Percentiles rank a stretch among this genome's conserved stretches.
phyloP scores from a whole-genome alignment of 176 grass and related monocot species.

The Zea luxurians region DNA sequence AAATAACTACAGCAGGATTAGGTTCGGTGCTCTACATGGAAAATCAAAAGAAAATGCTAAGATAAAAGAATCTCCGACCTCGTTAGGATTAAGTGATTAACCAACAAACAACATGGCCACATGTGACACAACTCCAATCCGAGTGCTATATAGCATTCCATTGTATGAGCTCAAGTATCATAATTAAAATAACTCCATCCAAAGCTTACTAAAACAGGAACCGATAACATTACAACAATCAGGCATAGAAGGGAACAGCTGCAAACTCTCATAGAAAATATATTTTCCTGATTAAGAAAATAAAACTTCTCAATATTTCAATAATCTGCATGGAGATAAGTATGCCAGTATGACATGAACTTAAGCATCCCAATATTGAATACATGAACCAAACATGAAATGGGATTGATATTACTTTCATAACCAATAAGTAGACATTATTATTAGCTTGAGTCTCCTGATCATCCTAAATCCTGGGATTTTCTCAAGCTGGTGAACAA shows the following conservation, averaged over 20 bases:
- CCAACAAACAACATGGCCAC: background rate
- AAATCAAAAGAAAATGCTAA: constrained; percentile 10
- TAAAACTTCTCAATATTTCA: background rate
- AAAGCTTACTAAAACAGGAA: constrained; percentile 5
- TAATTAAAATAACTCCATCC: background rate
- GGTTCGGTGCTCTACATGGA: background rate
- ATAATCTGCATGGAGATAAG: background rate
- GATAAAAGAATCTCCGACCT: background rate
- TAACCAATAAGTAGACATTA: background rate
- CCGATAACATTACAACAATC: background rate
- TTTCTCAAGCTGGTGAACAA: constrained; percentile 1
- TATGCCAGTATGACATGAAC: background rate
- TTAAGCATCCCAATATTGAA: background rate
- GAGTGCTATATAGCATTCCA: constrained; percentile 14
- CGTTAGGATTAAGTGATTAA: background rate
- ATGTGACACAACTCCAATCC: background rate
- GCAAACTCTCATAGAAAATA: background rate
- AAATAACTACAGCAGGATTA: constrained; percentile 15
- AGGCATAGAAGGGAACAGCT: background rate
- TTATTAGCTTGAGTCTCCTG: background rate
- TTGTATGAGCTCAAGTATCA: background rate
- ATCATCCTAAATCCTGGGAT: constrained; percentile 15
- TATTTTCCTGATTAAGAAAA: background rate
- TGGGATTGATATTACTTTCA: background rate
- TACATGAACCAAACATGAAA: background rate